Conservation (phyloP, 768 basidiomycete genomes). For the Scleroderma bovista region DNA sequence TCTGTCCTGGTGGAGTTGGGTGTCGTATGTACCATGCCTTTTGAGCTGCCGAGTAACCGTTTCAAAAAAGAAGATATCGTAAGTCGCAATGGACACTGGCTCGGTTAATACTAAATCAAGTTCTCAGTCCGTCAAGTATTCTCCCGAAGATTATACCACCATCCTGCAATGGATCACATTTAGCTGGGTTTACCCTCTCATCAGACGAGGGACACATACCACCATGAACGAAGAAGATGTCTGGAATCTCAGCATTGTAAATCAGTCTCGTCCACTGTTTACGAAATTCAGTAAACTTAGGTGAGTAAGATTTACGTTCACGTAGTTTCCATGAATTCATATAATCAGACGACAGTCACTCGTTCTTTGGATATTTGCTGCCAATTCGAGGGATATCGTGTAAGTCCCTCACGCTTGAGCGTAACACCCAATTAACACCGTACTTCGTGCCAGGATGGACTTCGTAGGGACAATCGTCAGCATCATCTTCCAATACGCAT, state of each 20-base stretch:
- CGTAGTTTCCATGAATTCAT: background rate
- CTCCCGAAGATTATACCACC: slow-evolving; percentile 29
- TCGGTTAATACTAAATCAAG: background rate
- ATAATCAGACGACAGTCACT: slow-evolving; percentile 16
- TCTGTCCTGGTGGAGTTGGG: slow-evolving; percentile 1
- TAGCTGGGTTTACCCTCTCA: slow-evolving; percentile 15
- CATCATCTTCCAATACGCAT: slow-evolving; percentile 43
- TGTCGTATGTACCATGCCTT: slow-evolving; percentile 40
- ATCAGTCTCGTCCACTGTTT: slow-evolving; percentile 18
- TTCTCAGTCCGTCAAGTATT: slow-evolving; percentile 45
- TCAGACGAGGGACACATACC: slow-evolving; percentile 34
- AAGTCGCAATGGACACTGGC: slow-evolving; percentile 20
- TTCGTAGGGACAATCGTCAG: slow-evolving; percentile 36
- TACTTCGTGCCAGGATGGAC: slow-evolving; percentile 34
- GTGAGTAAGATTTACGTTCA: background rate
- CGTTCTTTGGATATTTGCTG: slow-evolving; percentile 29
- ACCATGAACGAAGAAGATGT: slow-evolving; percentile 23
- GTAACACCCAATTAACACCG: background rate
- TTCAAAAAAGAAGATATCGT: slow-evolving; percentile 50
- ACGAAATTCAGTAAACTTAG: slow-evolving; percentile 35
- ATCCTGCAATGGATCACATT: slow-evolving; percentile 21
- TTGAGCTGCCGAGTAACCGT: slow-evolving; percentile 49
- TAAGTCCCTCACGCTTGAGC: background rate
- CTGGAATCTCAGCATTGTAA: slow-evolving; percentile 17
- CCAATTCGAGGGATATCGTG: slow-evolving; percentile 38